Percentiles rank a stretch among this genome's conserved stretches.
phyloP scores from a whole-genome alignment of 139 green algal genomes.

The Chlamydomonas sphaeroides region DNA sequence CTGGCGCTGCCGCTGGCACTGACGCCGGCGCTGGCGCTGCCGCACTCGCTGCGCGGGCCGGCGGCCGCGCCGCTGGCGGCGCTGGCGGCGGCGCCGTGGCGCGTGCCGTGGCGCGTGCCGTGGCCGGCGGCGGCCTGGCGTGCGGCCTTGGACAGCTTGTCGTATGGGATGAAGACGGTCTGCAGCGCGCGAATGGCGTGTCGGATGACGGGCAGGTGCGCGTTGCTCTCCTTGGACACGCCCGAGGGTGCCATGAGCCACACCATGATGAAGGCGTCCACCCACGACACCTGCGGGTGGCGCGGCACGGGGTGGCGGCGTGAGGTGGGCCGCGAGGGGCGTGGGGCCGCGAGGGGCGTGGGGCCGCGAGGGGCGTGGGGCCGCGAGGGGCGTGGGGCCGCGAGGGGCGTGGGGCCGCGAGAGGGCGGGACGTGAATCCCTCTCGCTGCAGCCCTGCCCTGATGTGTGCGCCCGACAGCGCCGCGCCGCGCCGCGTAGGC shows the following conservation, averaged over 20 bases:
- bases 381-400: too few species aligned
- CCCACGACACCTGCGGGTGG: slow-evolving; percentile 27
- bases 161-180: background rate
- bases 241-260: slow-evolving; percentile 30
- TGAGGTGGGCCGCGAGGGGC: background rate
- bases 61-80: too few species aligned
- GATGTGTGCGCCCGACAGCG: too few species aligned
- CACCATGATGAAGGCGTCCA: slow-evolving; percentile 19
- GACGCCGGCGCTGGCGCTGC: too few species aligned
- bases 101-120: too few species aligned
- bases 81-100: too few species aligned
- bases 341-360: background rate
- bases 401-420: background rate
- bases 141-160: background rate
- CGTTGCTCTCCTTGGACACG: slow-evolving; percentile 19
- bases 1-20: too few species aligned
- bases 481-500: too few species aligned
- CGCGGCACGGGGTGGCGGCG: background rate
- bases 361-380: background rate
- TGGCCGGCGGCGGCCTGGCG: too few species aligned
- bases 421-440: too few species aligned
- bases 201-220: background rate
- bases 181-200: slow-evolving; percentile 8
- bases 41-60: too few species aligned
- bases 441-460: too few species aligned